Percentiles rank a stretch among this genome's conserved stretches.
Conservation (phyloP, 2,329 filamentous ascomycete species). For the Monosporascus sp. region DNA sequence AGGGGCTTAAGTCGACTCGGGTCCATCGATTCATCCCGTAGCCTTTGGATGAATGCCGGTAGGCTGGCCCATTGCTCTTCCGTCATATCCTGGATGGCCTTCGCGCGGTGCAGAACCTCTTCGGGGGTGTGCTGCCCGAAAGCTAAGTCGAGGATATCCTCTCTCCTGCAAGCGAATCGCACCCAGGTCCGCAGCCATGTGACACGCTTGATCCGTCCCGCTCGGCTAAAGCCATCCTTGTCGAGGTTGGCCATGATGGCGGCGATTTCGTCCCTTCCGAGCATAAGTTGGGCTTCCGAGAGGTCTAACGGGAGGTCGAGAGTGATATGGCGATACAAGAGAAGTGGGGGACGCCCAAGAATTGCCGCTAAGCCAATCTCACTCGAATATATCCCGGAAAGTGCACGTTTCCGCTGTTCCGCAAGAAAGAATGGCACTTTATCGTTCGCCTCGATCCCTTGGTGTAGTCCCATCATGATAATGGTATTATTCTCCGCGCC, state of each 20-base stretch:
- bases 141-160: constrained; percentile 31
- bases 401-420: constrained; percentile 23
- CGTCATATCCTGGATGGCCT: constrained; percentile 16
- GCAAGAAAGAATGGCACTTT: constrained; percentile 27
- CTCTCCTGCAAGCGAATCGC: constrained; percentile 20
- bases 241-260: constrained; percentile 21
- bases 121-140: constrained; percentile 25
- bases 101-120: constrained; percentile 22
- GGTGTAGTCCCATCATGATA: constrained; percentile 28
- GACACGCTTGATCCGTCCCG: constrained; percentile 15
- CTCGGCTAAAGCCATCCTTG: constrained; percentile 22
- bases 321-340: constrained; percentile 28
- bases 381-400: constrained; percentile 19
- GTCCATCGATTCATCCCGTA: constrained; percentile 15
- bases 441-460: constrained; percentile 22
- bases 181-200: constrained; percentile 23
- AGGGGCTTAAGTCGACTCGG: constrained; percentile 14
- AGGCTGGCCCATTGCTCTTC: constrained; percentile 20
- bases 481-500: constrained; percentile 25
- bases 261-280: constrained; percentile 20
- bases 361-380: constrained; percentile 27
- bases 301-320: constrained; percentile 24
- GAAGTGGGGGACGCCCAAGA: constrained; percentile 28
- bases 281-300: constrained; percentile 19
- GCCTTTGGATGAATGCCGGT: constrained; percentile 19